Percentiles rank a stretch among this genome's conserved stretches.
These are phyloP conservation scores for Apiospora sp. DNA, from an alignment of 2,329 filamentous ascomycete genomes.

Conservation along the genomic window DNA sequence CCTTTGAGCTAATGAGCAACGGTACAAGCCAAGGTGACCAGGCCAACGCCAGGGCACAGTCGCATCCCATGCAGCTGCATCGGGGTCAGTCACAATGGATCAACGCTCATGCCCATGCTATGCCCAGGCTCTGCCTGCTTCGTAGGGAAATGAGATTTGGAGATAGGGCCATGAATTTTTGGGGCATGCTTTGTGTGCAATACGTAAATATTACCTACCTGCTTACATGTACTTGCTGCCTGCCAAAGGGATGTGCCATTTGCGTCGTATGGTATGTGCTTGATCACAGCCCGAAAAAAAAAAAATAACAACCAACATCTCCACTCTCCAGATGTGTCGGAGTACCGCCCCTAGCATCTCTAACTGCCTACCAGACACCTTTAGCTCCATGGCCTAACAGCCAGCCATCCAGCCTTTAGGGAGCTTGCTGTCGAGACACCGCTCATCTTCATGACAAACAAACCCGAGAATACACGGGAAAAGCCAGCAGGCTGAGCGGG, in stretches of 20 bases:
- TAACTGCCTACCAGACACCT: too few species aligned
- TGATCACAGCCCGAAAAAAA: too few species aligned
- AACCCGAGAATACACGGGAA: neutral
- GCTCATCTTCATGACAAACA: too few species aligned
- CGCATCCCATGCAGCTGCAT: neutral
- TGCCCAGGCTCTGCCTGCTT: neutral
- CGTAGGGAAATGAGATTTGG: neutral
- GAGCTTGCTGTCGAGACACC: too few species aligned
- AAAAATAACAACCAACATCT: too few species aligned
- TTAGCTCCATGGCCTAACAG: too few species aligned
- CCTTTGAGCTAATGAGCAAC: neutral
- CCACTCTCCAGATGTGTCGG: too few species aligned
- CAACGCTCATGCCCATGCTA: neutral
- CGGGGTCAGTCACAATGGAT: neutral
- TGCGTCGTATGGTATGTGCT: too few species aligned
- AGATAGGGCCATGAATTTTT: neutral
- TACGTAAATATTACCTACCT: neutral
- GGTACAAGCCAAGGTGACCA: neutral
- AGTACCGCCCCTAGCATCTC: too few species aligned
- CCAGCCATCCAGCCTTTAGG: too few species aligned
- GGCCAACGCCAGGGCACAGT: neutral
- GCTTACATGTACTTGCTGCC: too few species aligned
- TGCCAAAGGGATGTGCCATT: too few species aligned
- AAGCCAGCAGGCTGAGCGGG: neutral
- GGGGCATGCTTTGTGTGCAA: neutral